Conservation (phyloP, 768 basidiomycete genomes). For the Phaffia australis region DNA sequence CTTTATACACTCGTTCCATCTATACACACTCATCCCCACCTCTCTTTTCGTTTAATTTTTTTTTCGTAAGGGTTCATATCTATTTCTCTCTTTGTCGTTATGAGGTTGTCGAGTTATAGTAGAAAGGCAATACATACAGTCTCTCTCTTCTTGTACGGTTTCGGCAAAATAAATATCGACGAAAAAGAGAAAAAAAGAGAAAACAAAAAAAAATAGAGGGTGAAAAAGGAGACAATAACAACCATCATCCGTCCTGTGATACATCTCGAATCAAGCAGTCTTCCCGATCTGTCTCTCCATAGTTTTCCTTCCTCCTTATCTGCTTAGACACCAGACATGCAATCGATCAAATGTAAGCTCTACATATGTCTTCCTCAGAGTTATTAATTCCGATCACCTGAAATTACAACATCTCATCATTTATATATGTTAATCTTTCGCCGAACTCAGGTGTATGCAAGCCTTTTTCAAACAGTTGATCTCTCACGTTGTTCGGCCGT, state of each 20-base stretch:
- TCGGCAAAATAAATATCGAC: not conserved
- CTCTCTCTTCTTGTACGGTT: too few relatives aligned
- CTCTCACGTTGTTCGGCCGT: not conserved
- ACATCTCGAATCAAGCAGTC: not conserved
- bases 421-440: not conserved
- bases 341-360: slow-evolving; percentile 25
- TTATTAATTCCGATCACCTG: too few relatives aligned
- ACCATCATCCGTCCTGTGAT: not conserved
- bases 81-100: not conserved
- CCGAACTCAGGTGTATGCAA: slow-evolving; percentile 11
- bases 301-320: not conserved
- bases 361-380: not conserved
- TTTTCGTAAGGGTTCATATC: not conserved
- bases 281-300: not conserved
- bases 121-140: too few relatives aligned
- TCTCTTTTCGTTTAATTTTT: not conserved
- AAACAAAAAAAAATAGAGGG: not conserved
- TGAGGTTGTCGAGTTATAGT: not conserved
- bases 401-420: not conserved
- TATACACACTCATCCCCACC: not conserved
- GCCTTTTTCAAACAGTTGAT: not conserved
- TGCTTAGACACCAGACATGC: slow-evolving; percentile 17
- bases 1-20: not conserved
- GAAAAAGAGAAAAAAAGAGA: not conserved
- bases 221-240: not conserved